Base-by-base conservation (phyloP, 2,329 filamentous ascomycete genomes). In the Pseudomassariella vexata region DNA sequence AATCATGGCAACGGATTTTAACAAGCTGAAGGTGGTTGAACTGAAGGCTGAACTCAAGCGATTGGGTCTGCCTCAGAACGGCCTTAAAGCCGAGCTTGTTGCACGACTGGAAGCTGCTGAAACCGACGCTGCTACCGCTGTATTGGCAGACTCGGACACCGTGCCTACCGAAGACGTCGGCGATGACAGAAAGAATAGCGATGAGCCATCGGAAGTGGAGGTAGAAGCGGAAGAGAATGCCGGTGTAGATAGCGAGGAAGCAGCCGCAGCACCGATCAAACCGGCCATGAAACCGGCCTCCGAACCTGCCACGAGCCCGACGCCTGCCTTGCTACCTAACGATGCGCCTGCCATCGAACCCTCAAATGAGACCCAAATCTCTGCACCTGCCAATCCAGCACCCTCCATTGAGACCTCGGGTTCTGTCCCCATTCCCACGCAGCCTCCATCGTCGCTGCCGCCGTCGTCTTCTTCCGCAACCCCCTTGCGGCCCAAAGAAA, bases 1-100 rank as follows among this genome's bases (percentile, higher is more conserved):
- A 35, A 59, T 38, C 41, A 73, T 70, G 66, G 50, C 59, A 28
- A 58, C 60, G 31, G 70, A 74, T 45, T 76, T 69, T 63, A 60
- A 56, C 39, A 70, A 63, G 57, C 70, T 80, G 49, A 89, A 85
- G 60, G 85, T 90, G 41, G 67, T 79, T 20, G 82, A 88, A 49
- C 70, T 90, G 37, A 83, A 81, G 57, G 75, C 76, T 15, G 82
- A 88, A 63, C 69, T 89, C 24, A 87, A 85, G 59, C 68, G 66
- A 37, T 75, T 83, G 41, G 78, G 79, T n/a, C 71, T 89, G 23
- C 64, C 77, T 5, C 73, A 78, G 39, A 73, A 74, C 16, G 85
- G 85, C 7, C 68, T 87, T 32, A 85, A 88, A 53, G 70, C 78
- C 16, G 83, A 82, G 38, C 72, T 88, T 28, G 68, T 89, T 35